Conservation (phyloP, 2,329 filamentous ascomycete genomes). For the Sclerotinia glacialis region DNA sequence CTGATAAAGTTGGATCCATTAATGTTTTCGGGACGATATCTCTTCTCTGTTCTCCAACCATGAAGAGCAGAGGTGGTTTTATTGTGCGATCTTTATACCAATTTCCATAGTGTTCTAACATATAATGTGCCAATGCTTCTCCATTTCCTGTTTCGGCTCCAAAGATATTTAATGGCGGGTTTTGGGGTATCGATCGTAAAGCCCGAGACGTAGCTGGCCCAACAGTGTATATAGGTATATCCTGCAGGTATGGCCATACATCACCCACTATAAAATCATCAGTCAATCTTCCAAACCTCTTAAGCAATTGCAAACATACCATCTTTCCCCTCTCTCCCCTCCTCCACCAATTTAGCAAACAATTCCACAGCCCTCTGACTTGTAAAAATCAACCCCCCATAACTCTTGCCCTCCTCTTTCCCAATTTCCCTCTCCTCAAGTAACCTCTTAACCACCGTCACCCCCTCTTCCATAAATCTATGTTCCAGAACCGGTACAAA, state of each 20-base stretch:
- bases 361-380: constrained; percentile 82
- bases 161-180: constrained; percentile 59
- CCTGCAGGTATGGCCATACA: constrained; percentile 53
- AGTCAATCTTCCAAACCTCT: constrained; percentile 7
- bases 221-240: constrained; percentile 70
- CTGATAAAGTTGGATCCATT: constrained; percentile 54
- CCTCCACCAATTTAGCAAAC: constrained; percentile 61
- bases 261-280: constrained; percentile 22
- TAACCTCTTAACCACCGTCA: constrained; percentile 51
- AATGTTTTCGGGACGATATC: constrained; percentile 86
- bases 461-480: constrained; percentile 58
- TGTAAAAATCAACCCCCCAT: constrained; percentile 80
- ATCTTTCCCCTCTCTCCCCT: constrained; percentile 37
- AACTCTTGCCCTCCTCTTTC: constrained; percentile 43
- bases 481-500: constrained; percentile 80
- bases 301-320: constrained; percentile 17
- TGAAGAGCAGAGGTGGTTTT: constrained; percentile 71
- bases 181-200: constrained; percentile 54
- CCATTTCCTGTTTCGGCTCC: constrained; percentile 85
- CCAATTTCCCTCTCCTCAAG: constrained; percentile 49
- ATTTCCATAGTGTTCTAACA: constrained; percentile 70
- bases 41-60: constrained; percentile 83
- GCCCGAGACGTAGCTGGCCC: constrained; percentile 78
- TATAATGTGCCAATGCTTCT: constrained; percentile 72
- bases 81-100: constrained; percentile 45